Evolutionary conservation across 2,329 filamentous ascomycete species (phyloP).

Genomic region (Aureobasidium lini): DNA sequence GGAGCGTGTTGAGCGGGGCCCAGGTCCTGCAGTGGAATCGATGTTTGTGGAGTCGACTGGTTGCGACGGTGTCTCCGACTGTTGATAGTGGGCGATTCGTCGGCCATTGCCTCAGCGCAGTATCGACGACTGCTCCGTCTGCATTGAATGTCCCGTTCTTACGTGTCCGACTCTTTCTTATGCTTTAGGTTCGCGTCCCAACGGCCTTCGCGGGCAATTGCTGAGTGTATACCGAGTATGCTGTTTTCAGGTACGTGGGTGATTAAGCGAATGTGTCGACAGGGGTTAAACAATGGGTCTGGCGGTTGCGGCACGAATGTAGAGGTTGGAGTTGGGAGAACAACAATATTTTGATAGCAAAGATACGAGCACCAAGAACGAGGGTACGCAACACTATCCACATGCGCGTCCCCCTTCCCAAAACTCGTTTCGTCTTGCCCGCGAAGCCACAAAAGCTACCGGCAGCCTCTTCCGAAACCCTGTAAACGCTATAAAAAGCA

Average conservation of each 20-base stretch:
- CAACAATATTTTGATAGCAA: neutral
- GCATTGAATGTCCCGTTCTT: conserved; percentile 1
- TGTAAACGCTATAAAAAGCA: neutral
- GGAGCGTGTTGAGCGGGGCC: conserved; percentile 27
- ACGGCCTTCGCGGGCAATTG: neutral
- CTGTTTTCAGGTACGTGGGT: neutral
- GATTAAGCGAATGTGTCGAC: neutral
- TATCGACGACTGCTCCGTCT: neutral
- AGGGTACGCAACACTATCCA: conserved; percentile 6
- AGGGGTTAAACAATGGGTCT: neutral
- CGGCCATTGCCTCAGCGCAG: conserved; percentile 18
- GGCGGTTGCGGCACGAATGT: neutral
- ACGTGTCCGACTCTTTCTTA: conserved; percentile 2
- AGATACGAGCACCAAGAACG: neutral
- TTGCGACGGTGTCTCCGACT: conserved; percentile 33
- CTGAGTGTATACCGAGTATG: neutral
- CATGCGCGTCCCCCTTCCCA: conserved; percentile 7
- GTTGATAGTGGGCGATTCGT: conserved; percentile 26
- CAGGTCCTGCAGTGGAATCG: conserved; percentile 63
- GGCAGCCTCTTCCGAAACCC: neutral
- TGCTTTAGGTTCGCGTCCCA: neutral
- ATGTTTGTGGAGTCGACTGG: conserved; percentile 43
- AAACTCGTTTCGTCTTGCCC: conserved; percentile 5
- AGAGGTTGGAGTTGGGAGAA: neutral
- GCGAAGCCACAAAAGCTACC: conserved; percentile 3